Evolutionary conservation across 306 rosid species (phyloP).

Genomic region (Psophocarpus tetragonolobus): DNA sequence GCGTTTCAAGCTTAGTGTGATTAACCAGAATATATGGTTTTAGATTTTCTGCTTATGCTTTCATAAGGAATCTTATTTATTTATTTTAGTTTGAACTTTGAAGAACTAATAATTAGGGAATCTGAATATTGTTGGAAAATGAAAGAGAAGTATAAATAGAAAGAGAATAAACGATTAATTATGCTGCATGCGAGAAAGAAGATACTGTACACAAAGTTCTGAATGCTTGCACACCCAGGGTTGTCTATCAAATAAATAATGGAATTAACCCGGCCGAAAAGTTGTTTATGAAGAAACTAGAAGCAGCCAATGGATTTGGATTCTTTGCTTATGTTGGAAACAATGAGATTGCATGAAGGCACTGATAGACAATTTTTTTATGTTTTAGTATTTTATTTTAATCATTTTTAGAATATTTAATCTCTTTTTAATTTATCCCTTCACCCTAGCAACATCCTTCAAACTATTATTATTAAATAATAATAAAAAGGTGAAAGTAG

Average conservation of each 20-base stretch:
- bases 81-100: neutral
- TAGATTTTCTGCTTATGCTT: constrained; percentile 4
- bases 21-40: constrained; percentile 17
- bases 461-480: no score
- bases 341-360: neutral
- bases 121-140: neutral
- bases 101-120: constrained; percentile 4
- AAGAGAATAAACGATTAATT: constrained; percentile 13
- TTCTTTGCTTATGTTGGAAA: constrained; percentile 5
- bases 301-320: constrained; percentile 28
- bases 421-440: no score
- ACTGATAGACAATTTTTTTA: no score
- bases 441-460: no score
- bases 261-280: constrained; percentile 26
- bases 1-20: neutral
- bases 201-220: constrained; percentile 2
- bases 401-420: no score
- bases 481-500: no score
- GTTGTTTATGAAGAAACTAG: constrained; percentile 29
- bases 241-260: neutral
- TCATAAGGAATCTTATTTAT: neutral
- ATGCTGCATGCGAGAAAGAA: neutral
- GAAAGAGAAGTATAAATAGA: neutral
- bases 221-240: neutral
- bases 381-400: no score